Conservation (phyloP, 2,329 filamentous ascomycete species). For the Tothia fuscella region DNA sequence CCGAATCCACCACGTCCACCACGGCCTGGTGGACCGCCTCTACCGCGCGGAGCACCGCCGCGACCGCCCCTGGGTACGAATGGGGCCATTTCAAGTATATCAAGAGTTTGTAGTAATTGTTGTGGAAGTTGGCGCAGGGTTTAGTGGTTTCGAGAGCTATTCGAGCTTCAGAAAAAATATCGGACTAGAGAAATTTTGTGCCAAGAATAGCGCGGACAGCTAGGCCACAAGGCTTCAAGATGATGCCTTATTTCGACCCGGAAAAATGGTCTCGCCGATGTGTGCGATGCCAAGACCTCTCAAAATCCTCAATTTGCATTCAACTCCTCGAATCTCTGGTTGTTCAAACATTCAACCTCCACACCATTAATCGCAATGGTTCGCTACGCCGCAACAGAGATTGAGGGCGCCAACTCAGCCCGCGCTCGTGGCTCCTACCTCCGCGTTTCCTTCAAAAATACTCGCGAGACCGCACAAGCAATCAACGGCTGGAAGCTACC, state of each 20-base stretch:
- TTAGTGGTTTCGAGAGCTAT: too few species aligned
- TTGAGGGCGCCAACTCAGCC: slow-evolving; percentile 83
- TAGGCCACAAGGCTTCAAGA: too few species aligned
- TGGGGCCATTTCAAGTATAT: slow-evolving; percentile 30
- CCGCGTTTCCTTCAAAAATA: slow-evolving; percentile 99
- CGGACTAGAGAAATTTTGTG: too few species aligned
- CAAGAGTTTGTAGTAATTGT: too few species aligned
- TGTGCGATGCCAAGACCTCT: too few species aligned
- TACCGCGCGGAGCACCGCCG: slow-evolving; percentile 7
- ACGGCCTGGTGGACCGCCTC: slow-evolving; percentile 2
- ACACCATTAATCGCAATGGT: slow-evolving; percentile 40
- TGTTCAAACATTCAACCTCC: neutral
- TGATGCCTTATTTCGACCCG: too few species aligned
- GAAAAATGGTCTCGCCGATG: too few species aligned
- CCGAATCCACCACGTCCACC: slow-evolving; percentile 14
- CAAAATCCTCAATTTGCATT: too few species aligned
- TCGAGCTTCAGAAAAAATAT: too few species aligned
- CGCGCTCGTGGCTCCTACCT: slow-evolving; percentile 98
- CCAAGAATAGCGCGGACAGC: too few species aligned
- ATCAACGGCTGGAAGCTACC: slow-evolving; percentile 99
- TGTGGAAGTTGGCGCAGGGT: too few species aligned
- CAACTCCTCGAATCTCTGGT: neutral
- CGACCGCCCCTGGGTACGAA: slow-evolving; percentile 34
- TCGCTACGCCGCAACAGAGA: slow-evolving; percentile 90
- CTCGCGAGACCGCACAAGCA: slow-evolving; percentile 96